Base-by-base conservation (phyloP, 495 filamentous ascomycete genomes). In the Thozetella sp. region DNA sequence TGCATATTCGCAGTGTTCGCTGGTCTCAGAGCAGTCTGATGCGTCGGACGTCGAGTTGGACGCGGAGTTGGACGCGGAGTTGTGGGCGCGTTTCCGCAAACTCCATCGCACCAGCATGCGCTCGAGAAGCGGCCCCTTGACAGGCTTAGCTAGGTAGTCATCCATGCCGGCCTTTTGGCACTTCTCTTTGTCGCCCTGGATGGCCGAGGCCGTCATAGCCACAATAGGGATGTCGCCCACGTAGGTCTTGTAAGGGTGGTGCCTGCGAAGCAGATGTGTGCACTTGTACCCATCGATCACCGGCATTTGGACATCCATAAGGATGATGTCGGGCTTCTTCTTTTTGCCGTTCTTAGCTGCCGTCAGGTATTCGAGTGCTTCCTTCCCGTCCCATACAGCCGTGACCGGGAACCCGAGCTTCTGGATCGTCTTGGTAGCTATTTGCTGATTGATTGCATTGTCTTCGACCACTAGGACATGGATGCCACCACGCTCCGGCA, bases 221-320 rank as follows among this genome's bases (percentile, higher is more conserved):
- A 96, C 83, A 26, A 94, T 91, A 0, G 90, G 89, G 1, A 91
- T 81, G 1, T 82, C 71, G 20, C 75, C 74, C 17, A 81, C 76
- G 15, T 78, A 71, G 15, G 68, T 67, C 51, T 81, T 82, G 63
- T 89, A 87, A 2, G 84, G 86, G 2, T 72, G 55, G 57, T 87
- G 80, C 52, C 84, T 81, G 40, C 91, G 77, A 23, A 95, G 84
- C 26, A 85, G 78, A n/a, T 87, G 86, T 0, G 90, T 93, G 27
- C 90, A 88, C 26, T 81, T 77, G 63, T 93, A 94, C 1, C 92
- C 92, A 61, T 93, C 91, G 59, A 93, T 84, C 17, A 93, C 78
- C 3, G 90, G 89, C 90, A 95, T 93, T 69, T 93, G 90, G 0
- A 93, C 86, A 64, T 96, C 90, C 92, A 96, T 95, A 9, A 94